phyloP scores from a whole-genome alignment of 768 basidiomycete genomes.

The Suillus subalutaceus region DNA sequence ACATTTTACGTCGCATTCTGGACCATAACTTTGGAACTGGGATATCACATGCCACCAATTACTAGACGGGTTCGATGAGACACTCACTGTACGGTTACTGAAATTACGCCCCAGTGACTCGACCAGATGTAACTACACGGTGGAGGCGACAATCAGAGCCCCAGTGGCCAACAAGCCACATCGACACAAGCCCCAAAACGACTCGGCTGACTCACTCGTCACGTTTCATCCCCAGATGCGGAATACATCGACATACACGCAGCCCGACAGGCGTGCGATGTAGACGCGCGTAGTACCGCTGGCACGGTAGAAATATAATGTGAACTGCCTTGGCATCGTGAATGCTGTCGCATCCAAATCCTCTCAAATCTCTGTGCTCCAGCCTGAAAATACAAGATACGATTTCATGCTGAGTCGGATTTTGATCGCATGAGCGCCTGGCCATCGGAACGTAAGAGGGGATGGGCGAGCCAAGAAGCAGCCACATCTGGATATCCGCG shows the following conservation, averaged over 20 bases:
- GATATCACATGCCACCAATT: neutral
- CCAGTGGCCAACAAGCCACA: neutral
- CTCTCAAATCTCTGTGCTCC: neutral
- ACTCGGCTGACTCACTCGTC: neutral
- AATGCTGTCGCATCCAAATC: neutral
- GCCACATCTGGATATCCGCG: neutral
- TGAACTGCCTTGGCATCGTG: neutral
- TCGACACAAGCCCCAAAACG: neutral
- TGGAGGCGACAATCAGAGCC: neutral
- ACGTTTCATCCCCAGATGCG: neutral
- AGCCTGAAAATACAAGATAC: neutral
- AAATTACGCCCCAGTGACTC: neutral
- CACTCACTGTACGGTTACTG: neutral
- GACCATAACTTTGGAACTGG: neutral
- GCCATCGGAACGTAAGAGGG: neutral
- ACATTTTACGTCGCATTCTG: neutral
- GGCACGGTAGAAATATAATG: neutral
- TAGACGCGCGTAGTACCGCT: neutral
- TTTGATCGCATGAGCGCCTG: neutral
- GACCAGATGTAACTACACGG: neutral
- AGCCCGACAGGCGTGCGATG: neutral
- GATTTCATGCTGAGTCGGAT: neutral
- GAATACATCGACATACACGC: neutral
- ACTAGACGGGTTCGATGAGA: neutral
- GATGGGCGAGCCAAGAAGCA: neutral